Evolutionary conservation across 176 grass and related monocot species (phyloP).

Genomic region (Poa pratensis): DNA sequence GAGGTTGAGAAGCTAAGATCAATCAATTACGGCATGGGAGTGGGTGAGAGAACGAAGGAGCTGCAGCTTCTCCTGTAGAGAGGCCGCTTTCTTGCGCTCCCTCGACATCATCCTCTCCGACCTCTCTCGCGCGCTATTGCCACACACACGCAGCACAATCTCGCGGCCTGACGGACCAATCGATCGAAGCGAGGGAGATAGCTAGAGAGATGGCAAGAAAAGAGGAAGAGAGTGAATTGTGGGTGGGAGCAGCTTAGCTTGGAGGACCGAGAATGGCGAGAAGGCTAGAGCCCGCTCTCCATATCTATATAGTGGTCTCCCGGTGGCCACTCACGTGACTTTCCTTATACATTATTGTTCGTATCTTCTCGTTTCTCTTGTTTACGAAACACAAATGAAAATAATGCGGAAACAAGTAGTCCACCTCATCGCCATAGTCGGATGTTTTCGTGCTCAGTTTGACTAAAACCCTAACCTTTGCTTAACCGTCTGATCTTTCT

Average conservation of each 20-base stretch:
- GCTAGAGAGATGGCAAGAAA: neutral
- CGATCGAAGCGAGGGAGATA: slow-evolving; percentile 22
- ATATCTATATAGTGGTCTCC: slow-evolving; percentile 50
- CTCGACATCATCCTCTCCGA: slow-evolving; percentile 68
- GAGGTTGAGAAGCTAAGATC: neutral
- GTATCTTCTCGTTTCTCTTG: slow-evolving; percentile 9
- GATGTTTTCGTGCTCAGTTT: neutral
- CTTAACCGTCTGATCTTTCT: too few relatives aligned
- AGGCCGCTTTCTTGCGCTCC: slow-evolving; percentile 75
- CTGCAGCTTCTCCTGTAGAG: slow-evolving; percentile 92
- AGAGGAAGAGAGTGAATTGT: neutral
- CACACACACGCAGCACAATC: neutral
- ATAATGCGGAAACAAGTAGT: neutral
- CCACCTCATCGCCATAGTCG: neutral
- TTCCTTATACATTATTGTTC: slow-evolving; percentile 32
- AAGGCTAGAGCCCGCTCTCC: slow-evolving; percentile 34
- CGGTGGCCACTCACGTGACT: slow-evolving; percentile 52
- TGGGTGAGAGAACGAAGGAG: slow-evolving; percentile 94
- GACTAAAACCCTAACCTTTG: neutral
- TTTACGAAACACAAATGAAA: neutral
- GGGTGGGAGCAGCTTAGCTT: slow-evolving; percentile 30
- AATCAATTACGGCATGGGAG: slow-evolving; percentile 81
- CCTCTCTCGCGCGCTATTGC: neutral
- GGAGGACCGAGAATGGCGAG: slow-evolving; percentile 47
- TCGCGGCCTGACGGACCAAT: slow-evolving; percentile 17